phyloP scores from a whole-genome alignment of 2,329 filamentous ascomycete species.

The Aspergillus cejpii region DNA sequence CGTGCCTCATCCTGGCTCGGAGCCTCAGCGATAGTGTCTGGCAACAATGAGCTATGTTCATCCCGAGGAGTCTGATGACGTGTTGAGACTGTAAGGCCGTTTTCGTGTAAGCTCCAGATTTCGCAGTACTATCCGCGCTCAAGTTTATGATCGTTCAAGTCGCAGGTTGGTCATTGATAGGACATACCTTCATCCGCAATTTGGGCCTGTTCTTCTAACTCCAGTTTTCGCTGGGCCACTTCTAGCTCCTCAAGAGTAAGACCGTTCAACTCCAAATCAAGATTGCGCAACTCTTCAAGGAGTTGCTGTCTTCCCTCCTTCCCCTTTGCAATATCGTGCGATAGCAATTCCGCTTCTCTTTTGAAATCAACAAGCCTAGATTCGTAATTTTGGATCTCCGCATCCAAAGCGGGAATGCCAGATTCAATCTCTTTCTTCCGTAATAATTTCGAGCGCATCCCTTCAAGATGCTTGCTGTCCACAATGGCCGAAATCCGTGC shows the following conservation, averaged over 20 bases:
- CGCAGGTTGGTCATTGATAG: no score
- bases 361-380: conserved; percentile 27
- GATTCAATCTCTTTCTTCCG: conserved; percentile 47
- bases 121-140: neutral
- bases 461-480: conserved; percentile 20
- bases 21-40: neutral
- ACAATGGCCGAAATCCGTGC: neutral
- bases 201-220: conserved; percentile 14
- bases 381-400: conserved; percentile 38
- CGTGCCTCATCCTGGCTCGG: neutral
- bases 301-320: conserved; percentile 40
- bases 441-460: conserved; percentile 34
- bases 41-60: neutral
- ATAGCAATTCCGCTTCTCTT: conserved; percentile 36
- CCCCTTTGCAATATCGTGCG: conserved; percentile 43
- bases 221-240: conserved; percentile 24
- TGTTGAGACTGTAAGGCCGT: conserved; percentile 1
- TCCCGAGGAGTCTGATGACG: neutral
- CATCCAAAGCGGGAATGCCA: conserved; percentile 42
- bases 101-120: conserved; percentile 2
- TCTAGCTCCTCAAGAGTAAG: conserved; percentile 43
- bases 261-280: conserved; percentile 45
- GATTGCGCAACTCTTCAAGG: conserved; percentile 43
- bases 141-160: no score
- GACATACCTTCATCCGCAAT: conserved; percentile 19